Evolutionary conservation across 2,329 filamentous ascomycete species (phyloP), one percentile per base, ranked within the genome.

Genomic region (Grosmannia serpens): DNA sequence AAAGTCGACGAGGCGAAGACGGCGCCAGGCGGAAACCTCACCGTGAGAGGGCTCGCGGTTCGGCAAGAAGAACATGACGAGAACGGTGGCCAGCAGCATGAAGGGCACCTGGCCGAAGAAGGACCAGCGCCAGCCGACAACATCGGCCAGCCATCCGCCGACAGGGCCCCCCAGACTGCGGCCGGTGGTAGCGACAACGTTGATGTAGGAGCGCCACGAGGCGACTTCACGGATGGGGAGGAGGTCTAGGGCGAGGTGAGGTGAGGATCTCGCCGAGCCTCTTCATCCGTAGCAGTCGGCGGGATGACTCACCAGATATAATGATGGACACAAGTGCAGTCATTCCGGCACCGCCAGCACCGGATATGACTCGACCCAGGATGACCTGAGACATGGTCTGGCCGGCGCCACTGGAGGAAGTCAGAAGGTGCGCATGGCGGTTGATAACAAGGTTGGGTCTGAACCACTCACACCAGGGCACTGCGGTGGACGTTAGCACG

Each of bases 71-170:
- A 69, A 51, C 20, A 67, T 60, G 47, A 70, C 71, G 6, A 72
- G 68, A 8, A 73, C 17, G 10, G 78, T 74, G 13, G 81, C 80
- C 2, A 80, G 26, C 0, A 77, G 58, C 20, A 81, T 75, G n/a
- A 82, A 69, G 0, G 82, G 83, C 1, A 76, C 73, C 67, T 86
- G 83, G 6, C 76, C 75, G 0, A 80, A 65, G 63, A 86, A 86
- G 0, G 80, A 81, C 83, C 83, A 85, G 68, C 85, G 72, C 85
- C 84, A 88, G 20, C 84, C 84, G 15, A 87, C 74, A 0, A 77
- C 76, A 62, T 87, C 82, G 1, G 82, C 79, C 2, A 87, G 68
- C 65, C 75, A 80, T 2, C 84, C 85, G 1, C 84, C 85, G 0
- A 85, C 59, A 3, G 78, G 79, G 0, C 78, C 79, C 1, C 79